Base-by-base conservation (phyloP, 257 asterid genomes). In the Solanum boliviense region DNA sequence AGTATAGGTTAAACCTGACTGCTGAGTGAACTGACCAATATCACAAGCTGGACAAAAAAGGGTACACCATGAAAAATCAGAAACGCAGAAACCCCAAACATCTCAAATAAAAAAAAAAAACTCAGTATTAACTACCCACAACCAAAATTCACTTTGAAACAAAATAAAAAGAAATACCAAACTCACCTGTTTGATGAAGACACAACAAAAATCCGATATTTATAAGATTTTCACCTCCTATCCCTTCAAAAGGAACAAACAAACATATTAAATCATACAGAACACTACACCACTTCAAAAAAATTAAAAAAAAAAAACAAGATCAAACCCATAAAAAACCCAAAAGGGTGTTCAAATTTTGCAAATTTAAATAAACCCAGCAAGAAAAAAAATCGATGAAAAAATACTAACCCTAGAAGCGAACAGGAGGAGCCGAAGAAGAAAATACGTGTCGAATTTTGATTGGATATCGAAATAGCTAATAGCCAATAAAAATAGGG, bases 181-280 rank as follows among this genome's bases (percentile, higher is more conserved):
- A 89, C 91, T 44, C 68, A 93, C 96, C 94, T 91, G 94, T 91
- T 91, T 94, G 92, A 89, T 41, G 87, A 92, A 91, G 92, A 88
- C 92, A 89, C 89, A 75, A 88, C 56, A 76, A 68, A 46, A 84
- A 88, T 87, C 78, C 89, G n/a, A 74, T 38, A 31, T 88, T 62
- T 89, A 84, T 39, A 88, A 87, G 87, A 83, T 10, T 83, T 71
- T 87, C 81, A 89, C 93, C 88, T 89, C 93, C 84, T 87, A 86
- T 91, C 92, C 93, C 92, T 90, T 88, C 88, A 67, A 83, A 86
- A 88, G 41, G 20, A 44, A 38, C 84, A 32, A 10, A 72, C 32
- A 85, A 62, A 88, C 68, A 38, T 83, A 83, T 16, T 4, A 58
- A 83, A 89, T 73, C 87, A 86, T 48, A 75, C 41, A n/a, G 11